Evolutionary conservation across 345 rosid genomes (phyloP).

Genomic region (Gynandropsis gynandra): DNA sequence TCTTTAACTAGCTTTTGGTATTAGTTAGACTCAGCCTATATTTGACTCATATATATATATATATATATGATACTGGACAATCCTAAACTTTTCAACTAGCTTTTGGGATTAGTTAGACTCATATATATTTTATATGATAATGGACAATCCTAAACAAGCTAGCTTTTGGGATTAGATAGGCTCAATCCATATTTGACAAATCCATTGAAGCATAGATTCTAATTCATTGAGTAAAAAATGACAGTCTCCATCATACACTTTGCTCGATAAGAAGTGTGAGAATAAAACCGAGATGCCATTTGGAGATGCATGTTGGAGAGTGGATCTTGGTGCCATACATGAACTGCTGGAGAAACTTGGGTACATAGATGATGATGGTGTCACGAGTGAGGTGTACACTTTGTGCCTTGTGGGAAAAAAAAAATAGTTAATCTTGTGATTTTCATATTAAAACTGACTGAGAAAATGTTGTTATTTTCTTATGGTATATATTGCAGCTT

Average conservation of each 20-base stretch:
- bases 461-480: slow-evolving; percentile 8
- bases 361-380: slow-evolving; percentile 75
- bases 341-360: slow-evolving; percentile 74
- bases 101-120: no score
- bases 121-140: no score
- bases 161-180: no score
- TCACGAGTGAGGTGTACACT: slow-evolving; percentile 88
- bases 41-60: no score
- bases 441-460: background rate
- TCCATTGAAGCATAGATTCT: background rate
- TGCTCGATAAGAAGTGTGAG: slow-evolving; percentile 53
- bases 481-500: slow-evolving; percentile 38
- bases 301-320: slow-evolving; percentile 76
- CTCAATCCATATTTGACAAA: no score
- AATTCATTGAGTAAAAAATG: background rate
- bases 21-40: no score
- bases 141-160: no score
- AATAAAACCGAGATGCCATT: slow-evolving; percentile 42
- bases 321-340: slow-evolving; percentile 73
- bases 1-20: no score
- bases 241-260: slow-evolving; percentile 59
- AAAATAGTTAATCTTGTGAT: background rate
- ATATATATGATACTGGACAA: no score
- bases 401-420: no score
- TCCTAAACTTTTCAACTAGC: no score